phyloP scores from a whole-genome alignment of 148 eudicot genomes.

The Linanthus parryae region DNA sequence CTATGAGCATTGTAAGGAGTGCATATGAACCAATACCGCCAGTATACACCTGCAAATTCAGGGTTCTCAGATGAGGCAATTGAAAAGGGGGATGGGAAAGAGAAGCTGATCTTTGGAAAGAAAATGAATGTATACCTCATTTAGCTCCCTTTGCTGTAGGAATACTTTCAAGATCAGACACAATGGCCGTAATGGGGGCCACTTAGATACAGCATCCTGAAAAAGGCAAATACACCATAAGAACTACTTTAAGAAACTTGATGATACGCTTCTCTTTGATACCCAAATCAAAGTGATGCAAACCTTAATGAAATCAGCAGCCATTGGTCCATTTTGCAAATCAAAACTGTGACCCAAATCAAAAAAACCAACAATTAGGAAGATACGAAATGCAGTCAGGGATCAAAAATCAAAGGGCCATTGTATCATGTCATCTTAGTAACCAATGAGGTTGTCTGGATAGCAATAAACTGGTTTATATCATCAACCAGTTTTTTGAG shows the following conservation, averaged over 20 bases:
- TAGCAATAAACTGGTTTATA: no score
- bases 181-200: constrained; percentile 86
- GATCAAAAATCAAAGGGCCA: no score
- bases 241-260: no score
- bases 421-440: no score
- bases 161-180: constrained; percentile 94
- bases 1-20: constrained; percentile 90
- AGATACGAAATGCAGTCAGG: no score
- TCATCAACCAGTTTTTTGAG: no score
- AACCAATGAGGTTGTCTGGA: no score
- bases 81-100: constrained; percentile 4
- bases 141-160: constrained; percentile 92
- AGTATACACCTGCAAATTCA: constrained; percentile 62
- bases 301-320: constrained; percentile 91
- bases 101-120: no score
- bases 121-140: constrained; percentile 56
- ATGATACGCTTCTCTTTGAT: no score
- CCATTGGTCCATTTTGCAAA: constrained; percentile 87
- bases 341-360: constrained; percentile 62
- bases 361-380: no score
- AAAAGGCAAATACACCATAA: no score
- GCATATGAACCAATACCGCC: constrained; percentile 98
- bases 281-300: no score
- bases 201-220: constrained; percentile 72
- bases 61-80: background rate